These are phyloP conservation scores for Rosa hybrid DNA, from an alignment of 331 rosid genomes.

Conservation along the genomic window DNA sequence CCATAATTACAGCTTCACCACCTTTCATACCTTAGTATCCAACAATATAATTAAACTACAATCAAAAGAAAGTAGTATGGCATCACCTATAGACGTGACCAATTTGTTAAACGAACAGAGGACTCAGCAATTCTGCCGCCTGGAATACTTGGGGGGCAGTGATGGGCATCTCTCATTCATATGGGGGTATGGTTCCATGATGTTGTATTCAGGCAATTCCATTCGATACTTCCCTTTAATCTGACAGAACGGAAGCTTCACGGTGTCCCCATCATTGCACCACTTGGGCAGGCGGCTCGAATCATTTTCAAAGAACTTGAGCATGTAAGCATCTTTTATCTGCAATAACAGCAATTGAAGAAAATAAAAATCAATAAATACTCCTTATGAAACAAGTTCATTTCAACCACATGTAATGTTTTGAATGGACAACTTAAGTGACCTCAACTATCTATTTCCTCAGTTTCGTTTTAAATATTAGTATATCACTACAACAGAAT, in stretches of 20 bases:
- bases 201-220: conserved; percentile 85
- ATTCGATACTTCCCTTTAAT: conserved; percentile 82
- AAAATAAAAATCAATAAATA: conserved; percentile 4
- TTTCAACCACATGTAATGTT: neutral
- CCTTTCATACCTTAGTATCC: conserved; percentile 8
- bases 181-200: conserved; percentile 67
- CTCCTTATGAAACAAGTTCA: neutral
- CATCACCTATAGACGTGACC: neutral
- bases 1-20: conserved; percentile 19
- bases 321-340: conserved; percentile 92
- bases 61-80: neutral
- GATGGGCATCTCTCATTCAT: conserved; percentile 98
- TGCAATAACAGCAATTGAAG: conserved; percentile 42
- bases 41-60: conserved; percentile 1
- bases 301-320: conserved; percentile 79
- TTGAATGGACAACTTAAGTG: neutral
- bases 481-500: neutral
- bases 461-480: neutral
- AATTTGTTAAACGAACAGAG: neutral
- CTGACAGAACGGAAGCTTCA: conserved; percentile 91
- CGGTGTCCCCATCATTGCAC: conserved; percentile 81
- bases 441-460: neutral
- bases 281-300: conserved; percentile 83
- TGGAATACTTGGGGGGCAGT: conserved; percentile 71
- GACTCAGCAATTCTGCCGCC: conserved; percentile 58